Percentiles rank a stretch among this genome's conserved stretches.
Evolutionary conservation across 805 yeast species (phyloP).

Genomic region (Barnettozyma vustinii): DNA sequence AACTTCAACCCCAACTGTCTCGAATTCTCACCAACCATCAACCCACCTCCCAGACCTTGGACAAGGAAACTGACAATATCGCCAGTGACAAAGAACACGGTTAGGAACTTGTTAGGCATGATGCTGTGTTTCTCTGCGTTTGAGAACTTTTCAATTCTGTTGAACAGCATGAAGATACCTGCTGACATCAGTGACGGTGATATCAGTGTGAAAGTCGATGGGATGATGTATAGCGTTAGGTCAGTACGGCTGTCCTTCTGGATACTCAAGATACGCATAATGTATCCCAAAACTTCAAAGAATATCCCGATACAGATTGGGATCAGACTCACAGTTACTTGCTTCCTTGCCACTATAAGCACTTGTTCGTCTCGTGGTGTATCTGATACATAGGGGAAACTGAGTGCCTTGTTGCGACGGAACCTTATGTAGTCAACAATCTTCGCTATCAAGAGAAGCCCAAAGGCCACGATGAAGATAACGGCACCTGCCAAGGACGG

Average conservation of each 20-base stretch:
- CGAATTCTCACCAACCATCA: not conserved
- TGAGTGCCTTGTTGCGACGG: too few relatives aligned
- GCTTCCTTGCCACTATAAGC: too few relatives aligned
- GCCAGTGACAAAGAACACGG: constrained; percentile 1
- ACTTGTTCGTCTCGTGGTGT: too few relatives aligned
- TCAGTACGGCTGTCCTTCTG: not conserved
- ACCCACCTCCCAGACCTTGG: not conserved
- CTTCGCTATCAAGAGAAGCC: too few relatives aligned
- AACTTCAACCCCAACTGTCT: not conserved
- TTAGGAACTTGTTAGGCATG: not conserved
- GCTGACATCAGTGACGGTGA: constrained; percentile 1
- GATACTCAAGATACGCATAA: not conserved
- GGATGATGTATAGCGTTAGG: not conserved
- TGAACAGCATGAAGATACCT: constrained; percentile 2
- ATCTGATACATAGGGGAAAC: too few relatives aligned
- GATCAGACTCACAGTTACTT: too few relatives aligned
- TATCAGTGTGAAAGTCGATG: not conserved
- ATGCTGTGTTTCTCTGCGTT: constrained; percentile 1
- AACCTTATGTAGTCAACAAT: too few relatives aligned
- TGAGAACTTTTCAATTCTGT: not conserved
- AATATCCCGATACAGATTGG: not conserved
- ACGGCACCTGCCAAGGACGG: too few relatives aligned
- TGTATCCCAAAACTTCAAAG: constrained; percentile 1
- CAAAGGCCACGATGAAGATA: too few relatives aligned
- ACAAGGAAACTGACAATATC: constrained; percentile 1